Conservation (phyloP, 2,329 filamentous ascomycete genomes). For the Cordyceps tenuipes region DNA sequence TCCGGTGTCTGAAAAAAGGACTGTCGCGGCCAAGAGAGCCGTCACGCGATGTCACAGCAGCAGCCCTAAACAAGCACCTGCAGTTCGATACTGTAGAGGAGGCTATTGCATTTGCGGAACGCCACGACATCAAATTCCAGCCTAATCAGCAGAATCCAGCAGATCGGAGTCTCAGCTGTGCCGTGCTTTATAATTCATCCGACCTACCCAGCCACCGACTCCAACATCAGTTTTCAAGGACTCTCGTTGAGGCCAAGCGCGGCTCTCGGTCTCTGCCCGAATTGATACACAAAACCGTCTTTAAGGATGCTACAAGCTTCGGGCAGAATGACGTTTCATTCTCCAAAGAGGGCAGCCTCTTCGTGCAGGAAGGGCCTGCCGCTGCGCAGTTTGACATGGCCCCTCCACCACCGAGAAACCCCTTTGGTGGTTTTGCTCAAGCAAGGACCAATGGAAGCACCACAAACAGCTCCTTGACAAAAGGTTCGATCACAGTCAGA, state of each 20-base stretch:
- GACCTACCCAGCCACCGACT: conserved; percentile 41
- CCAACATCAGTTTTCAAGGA: conserved; percentile 46
- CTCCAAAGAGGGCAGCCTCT: conserved; percentile 22
- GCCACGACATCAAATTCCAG: conserved; percentile 47
- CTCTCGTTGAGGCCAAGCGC: conserved; percentile 53
- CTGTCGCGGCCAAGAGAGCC: conserved; percentile 49
- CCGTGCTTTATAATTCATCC: conserved; percentile 37
- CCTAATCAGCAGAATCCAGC: conserved; percentile 25
- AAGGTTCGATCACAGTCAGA: neutral
- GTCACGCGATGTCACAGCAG: conserved; percentile 51
- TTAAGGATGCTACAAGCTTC: conserved; percentile 18
- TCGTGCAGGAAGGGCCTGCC: conserved; percentile 15
- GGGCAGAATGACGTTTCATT: conserved; percentile 7
- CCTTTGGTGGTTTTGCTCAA: neutral
- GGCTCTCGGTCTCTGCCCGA: conserved; percentile 41
- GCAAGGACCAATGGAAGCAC: neutral
- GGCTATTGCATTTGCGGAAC: conserved; percentile 54
- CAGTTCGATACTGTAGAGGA: conserved; percentile 60
- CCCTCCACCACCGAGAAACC: neutral
- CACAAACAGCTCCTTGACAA: neutral
- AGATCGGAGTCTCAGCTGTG: conserved; percentile 29
- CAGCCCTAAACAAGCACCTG: conserved; percentile 48
- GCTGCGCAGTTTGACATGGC: neutral
- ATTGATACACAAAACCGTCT: conserved; percentile 49
- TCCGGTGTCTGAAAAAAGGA: conserved; percentile 46